These are phyloP conservation scores for Eucalyptus decipiens DNA, from an alignment of 345 rosid genomes.

Conservation along the genomic window DNA sequence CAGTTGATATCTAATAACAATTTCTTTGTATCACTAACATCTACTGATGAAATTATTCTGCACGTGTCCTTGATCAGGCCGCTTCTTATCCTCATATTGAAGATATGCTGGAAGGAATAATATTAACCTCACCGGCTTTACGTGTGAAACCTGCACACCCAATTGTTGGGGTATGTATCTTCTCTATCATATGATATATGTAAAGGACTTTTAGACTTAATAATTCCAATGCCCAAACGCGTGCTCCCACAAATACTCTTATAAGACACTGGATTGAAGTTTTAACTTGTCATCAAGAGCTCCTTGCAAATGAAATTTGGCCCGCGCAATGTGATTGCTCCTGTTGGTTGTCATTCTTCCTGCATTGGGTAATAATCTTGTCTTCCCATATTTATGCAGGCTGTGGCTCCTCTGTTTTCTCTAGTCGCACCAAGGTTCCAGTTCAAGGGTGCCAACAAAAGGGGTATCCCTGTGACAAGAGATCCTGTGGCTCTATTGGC, in stretches of 20 bases:
- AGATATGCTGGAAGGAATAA: constrained; percentile 69
- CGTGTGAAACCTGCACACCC: constrained; percentile 97
- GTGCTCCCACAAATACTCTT: background rate
- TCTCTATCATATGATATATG: background rate
- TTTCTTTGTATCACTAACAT: background rate
- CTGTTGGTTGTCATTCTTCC: background rate
- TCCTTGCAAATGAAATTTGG: background rate
- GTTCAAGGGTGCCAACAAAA: constrained; percentile 97
- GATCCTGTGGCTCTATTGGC: constrained; percentile 89
- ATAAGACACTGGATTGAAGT: background rate
- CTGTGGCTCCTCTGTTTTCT: constrained; percentile 87
- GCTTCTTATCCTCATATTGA: constrained; percentile 43
- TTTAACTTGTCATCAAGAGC: background rate
- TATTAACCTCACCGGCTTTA: constrained; percentile 88
- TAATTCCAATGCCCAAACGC: background rate
- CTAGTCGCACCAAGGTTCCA: constrained; percentile 72
- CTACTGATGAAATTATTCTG: background rate
- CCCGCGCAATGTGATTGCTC: background rate
- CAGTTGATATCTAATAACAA: background rate
- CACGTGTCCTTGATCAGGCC: constrained; percentile 26
- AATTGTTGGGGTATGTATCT: constrained; percentile 64
- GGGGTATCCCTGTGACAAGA: constrained; percentile 93
- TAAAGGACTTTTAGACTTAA: background rate
- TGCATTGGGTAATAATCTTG: background rate
- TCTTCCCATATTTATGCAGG: constrained; percentile 27